Evolutionary conservation across 2,329 filamentous ascomycete species (phyloP), one percentile per base, ranked within the genome.

Genomic region (Cryphonectria nitschkei): DNA sequence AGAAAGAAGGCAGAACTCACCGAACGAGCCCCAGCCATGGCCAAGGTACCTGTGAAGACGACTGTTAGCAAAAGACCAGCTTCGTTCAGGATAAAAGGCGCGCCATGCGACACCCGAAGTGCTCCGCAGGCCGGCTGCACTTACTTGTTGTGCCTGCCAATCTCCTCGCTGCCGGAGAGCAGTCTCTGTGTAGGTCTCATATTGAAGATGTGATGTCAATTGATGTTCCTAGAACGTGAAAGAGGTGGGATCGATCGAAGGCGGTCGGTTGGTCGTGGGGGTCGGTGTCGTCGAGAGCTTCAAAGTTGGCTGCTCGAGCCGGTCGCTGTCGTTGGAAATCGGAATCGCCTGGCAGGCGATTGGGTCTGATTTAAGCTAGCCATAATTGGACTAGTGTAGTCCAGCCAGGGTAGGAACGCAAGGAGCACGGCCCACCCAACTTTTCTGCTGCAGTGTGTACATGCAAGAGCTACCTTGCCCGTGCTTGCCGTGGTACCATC

Each of bases 11-110:
- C 61, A 69, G 75, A 75, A 89, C 89, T 85, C 88, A 94, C 92
- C 92, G 75, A 95, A 84, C 78, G 85, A 84, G 78, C 93, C 93
- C 92, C 92, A 95, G 81, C 83, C 83, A n/a, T 68, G 67, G 76
- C 93, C 93, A 72, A 95, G 83, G 82, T 85, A 94, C 80, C 93
- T 95, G 77, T 75, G 74, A 29, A 73, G 37, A 64, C n/a, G 34
- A 26, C n/a, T 3, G n/a, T 64, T 29, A 64, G 61, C 39, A 46
- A 41, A 62, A 16, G 34, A 41, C 34, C 65, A 79, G 78, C 71
- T 56, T 29, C 37, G n/a, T 50, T n/a, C 56, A 16, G 46, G 46
- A 32, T 39, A 61, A 70, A 68, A 63, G 50, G 54, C 68, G 60
- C 65, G 37, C 34, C 14, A 26, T 43, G 61, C n/a, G 46, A 50